Evolutionary conservation across 768 basidiomycete genomes (phyloP), one percentile per base, ranked within the genome.

Genomic region (Tylopilus subfusipes): DNA sequence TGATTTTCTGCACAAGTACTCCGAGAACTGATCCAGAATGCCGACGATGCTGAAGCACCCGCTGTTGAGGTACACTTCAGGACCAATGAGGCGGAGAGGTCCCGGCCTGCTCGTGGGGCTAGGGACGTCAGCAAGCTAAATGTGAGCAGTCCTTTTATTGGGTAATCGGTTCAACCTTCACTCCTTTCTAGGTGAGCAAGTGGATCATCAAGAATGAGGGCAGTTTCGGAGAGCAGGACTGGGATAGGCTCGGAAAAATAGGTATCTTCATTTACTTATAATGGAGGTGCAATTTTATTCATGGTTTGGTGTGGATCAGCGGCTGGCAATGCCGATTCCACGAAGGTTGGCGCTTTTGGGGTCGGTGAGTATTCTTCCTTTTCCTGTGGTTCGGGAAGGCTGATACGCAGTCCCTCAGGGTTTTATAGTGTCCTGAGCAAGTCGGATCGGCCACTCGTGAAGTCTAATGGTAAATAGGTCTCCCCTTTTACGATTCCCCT

Each of bases 41-140:
- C 34, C 16, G 80, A 82, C 56, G 80, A 82, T 67, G 80, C 74
- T 1, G 71, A 67, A 4, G 69, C 75, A 1, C 65, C 52, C 24
- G 56, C 48, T 0, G 67, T 76, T 10, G 66, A 76, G 55, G 62
- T 78, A 7, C 68, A 70, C 38, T 77, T 77, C 53, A 60, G 67
- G 42, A 74, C 72, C 1, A 11, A 34, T 6, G 33, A 10, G 6
- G 33, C 6, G 13, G 33, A 16, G 33, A 14, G 3, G 42, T 29
- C 19, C 19, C 39, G 11, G 18, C 16, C n/a, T 25, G 3, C 24
- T 11, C 11, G 24, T 18, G 11, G 40, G 19, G 14, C 18, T n/a
- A 10, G n/a, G 10, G 57, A 62, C 24, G 3, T 42, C 21, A 36
- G 11, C 5, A 24, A 43, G 18, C 9, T 50, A 13, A 24, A 34